Conservation (phyloP, 805 yeast species). For the Saccharomycopsis lassenensis region DNA sequence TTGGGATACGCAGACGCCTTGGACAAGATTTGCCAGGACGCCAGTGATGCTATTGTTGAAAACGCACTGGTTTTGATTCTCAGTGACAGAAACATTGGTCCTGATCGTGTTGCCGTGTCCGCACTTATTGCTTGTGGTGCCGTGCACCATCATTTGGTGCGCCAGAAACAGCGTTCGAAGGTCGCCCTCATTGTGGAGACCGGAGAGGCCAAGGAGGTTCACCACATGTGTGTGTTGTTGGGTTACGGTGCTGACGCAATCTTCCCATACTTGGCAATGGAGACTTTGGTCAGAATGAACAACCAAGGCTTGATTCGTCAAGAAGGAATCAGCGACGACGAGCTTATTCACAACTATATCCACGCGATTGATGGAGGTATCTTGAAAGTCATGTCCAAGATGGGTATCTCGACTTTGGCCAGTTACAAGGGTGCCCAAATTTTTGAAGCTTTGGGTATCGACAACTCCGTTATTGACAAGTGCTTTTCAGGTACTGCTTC, state of each 20-base stretch:
- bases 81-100: conserved; percentile 55
- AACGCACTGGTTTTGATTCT: conserved; percentile 66
- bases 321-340: conserved; percentile 37
- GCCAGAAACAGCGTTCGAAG: conserved; percentile 91
- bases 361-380: conserved; percentile 84
- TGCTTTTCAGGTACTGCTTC: conserved; percentile 98
- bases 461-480: conserved; percentile 86
- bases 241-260: conserved; percentile 98
- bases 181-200: conserved; percentile 89
- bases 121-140: conserved; percentile 93
- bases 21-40: conserved; percentile 79
- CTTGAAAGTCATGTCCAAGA: conserved; percentile 94
- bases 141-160: conserved; percentile 90
- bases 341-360: conserved; percentile 68
- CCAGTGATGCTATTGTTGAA: conserved; percentile 72
- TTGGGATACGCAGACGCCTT: conserved; percentile 77
- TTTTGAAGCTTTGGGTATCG: conserved; percentile 93
- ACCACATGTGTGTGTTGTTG: conserved; percentile 84
- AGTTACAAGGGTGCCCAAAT: conserved; percentile 99
- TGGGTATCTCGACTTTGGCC: conserved; percentile 97
- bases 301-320: conserved; percentile 60
- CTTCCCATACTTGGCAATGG: conserved; percentile 89
- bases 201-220: conserved; percentile 96
- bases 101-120: conserved; percentile 66
- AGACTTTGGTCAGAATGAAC: conserved; percentile 77